These are phyloP conservation scores for Ophiostoma perfectum DNA, from an alignment of 2,329 filamentous ascomycete genomes.

Conservation along the genomic window DNA sequence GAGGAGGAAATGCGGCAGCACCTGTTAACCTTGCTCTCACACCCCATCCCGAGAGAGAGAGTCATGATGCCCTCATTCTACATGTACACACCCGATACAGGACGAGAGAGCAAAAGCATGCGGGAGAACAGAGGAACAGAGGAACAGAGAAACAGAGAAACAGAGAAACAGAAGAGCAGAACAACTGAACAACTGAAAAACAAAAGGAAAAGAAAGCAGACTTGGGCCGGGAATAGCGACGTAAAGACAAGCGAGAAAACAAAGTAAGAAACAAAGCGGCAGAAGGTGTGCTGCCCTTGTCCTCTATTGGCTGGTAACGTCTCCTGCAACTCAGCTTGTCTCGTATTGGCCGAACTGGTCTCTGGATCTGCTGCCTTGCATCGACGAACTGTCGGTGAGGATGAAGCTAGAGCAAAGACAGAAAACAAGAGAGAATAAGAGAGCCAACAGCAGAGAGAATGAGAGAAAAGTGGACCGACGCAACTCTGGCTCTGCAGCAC, in stretches of 20 bases:
- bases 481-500: neutral
- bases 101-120: neutral
- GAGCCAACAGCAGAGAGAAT: neutral
- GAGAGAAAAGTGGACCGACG: conserved; percentile 1
- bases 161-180: neutral
- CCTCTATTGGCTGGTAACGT: conserved; percentile 15
- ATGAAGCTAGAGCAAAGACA: conserved; percentile 7
- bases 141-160: neutral
- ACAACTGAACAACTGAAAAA: neutral
- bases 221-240: neutral
- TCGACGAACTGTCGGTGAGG: conserved; percentile 15
- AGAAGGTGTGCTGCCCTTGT: conserved; percentile 14
- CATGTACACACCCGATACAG: neutral
- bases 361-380: neutral
- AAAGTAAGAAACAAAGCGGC: neutral
- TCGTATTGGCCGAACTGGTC: conserved; percentile 11
- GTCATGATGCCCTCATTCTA: neutral
- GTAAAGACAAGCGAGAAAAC: neutral
- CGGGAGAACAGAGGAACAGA: neutral
- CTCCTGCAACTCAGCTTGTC: neutral
- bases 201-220: no score
- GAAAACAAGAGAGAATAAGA: neutral
- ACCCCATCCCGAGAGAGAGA: neutral
- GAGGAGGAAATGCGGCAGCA: no score
- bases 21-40: neutral